Percentiles rank a stretch among this genome's conserved stretches.
These are phyloP conservation scores for Quercus glauca DNA, from an alignment of 306 rosid genomes.

Conservation along the genomic window DNA sequence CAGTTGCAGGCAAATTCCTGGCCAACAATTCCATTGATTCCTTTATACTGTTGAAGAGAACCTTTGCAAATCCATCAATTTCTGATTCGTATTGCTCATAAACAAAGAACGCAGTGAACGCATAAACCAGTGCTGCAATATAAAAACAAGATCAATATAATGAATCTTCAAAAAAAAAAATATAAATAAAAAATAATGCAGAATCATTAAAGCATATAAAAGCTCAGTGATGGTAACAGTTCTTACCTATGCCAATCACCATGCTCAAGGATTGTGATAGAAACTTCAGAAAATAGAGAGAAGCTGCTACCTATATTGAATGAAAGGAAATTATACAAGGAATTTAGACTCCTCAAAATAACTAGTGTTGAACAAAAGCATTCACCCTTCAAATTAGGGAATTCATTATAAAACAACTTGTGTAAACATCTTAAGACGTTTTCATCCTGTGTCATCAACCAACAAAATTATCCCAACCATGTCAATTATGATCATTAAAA, in stretches of 20 bases:
- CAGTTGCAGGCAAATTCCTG: slow-evolving; percentile 38
- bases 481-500: background rate
- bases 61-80: slow-evolving; percentile 47
- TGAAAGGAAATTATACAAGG: slow-evolving; percentile 8
- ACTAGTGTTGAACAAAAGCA: slow-evolving; percentile 10
- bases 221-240: slow-evolving; percentile 9
- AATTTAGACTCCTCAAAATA: background rate
- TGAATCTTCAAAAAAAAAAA: background rate
- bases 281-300: slow-evolving; percentile 57
- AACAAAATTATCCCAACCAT: background rate
- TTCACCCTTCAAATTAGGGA: background rate
- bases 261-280: slow-evolving; percentile 35
- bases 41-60: slow-evolving; percentile 25
- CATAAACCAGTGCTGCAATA: slow-evolving; percentile 55
- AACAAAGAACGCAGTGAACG: slow-evolving; percentile 72
- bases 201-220: background rate
- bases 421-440: background rate
- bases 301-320: slow-evolving; percentile 48
- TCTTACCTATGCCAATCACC: slow-evolving; percentile 61
- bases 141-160: background rate
- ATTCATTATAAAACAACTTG: background rate
- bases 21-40: slow-evolving; percentile 30
- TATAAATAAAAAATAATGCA: slow-evolving; percentile 10
- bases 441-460: background rate
- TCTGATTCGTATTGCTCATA: slow-evolving; percentile 79